phyloP scores from a whole-genome alignment of 176 grass and related monocot genomes.

The Poa pratensis region DNA sequence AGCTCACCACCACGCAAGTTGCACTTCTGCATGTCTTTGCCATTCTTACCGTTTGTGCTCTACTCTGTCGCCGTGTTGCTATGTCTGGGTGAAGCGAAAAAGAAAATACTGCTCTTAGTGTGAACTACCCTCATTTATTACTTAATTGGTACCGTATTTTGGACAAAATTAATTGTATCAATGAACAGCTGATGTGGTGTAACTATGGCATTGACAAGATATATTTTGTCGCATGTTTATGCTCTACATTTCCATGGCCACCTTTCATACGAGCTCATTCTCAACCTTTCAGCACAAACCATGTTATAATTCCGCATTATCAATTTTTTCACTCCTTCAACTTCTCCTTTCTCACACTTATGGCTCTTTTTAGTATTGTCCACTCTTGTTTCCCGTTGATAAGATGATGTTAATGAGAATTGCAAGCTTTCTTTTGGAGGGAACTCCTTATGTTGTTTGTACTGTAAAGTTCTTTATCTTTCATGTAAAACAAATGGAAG shows the following conservation, averaged over 20 bases:
- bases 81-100: neutral
- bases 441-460: neutral
- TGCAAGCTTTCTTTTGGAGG: neutral
- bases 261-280: neutral
- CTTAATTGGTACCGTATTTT: neutral
- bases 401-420: neutral
- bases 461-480: neutral
- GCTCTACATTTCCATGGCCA: neutral
- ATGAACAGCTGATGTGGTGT: neutral
- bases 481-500: neutral
- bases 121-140: neutral
- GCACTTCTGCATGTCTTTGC: neutral
- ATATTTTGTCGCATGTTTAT: neutral
- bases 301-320: neutral
- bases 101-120: neutral
- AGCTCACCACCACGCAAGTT: neutral
- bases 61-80: neutral
- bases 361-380: neutral
- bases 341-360: neutral
- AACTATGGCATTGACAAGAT: neutral
- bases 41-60: neutral
- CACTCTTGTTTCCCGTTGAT: neutral
- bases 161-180: conserved; percentile 20
- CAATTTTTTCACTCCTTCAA: neutral
- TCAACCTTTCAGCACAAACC: neutral